Evolutionary conservation across 306 rosid species (phyloP).

Genomic region (Dalbergia oliveri): DNA sequence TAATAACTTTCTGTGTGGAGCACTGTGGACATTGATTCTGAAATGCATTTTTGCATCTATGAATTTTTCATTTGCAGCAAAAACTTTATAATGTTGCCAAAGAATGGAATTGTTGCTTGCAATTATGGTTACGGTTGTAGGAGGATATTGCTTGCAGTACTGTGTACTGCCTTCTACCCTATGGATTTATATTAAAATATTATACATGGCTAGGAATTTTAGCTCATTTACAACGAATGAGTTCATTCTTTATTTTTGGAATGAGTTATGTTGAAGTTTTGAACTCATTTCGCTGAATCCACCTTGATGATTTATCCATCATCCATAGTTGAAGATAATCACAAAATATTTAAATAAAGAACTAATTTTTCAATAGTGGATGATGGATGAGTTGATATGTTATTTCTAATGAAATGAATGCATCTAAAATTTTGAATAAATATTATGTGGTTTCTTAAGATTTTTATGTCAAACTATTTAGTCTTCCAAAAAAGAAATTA

Average conservation of each 20-base stretch:
- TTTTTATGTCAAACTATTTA: too few species aligned
- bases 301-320: too few species aligned
- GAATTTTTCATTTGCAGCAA: not conserved
- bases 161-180: not conserved
- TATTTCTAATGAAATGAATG: too few species aligned
- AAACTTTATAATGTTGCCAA: constrained; percentile 5
- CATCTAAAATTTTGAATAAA: too few species aligned
- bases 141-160: constrained; percentile 1
- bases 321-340: too few species aligned
- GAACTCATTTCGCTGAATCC: too few species aligned
- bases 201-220: not conserved
- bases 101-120: constrained; percentile 28
- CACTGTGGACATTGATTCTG: constrained; percentile 38
- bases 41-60: constrained; percentile 39
- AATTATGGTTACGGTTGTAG: constrained; percentile 4
- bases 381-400: too few species aligned
- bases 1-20: constrained; percentile 11
- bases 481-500: too few species aligned
- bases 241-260: constrained; percentile 10
- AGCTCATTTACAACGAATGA: not conserved
- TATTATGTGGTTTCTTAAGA: too few species aligned
- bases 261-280: too few species aligned
- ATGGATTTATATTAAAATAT: not conserved
- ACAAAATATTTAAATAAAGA: too few species aligned
- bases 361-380: too few species aligned